Evolutionary conservation across 1,284 basidiomycete species (phyloP), one percentile per base, ranked within the genome.

Genomic region (Wallemia hederae): DNA sequence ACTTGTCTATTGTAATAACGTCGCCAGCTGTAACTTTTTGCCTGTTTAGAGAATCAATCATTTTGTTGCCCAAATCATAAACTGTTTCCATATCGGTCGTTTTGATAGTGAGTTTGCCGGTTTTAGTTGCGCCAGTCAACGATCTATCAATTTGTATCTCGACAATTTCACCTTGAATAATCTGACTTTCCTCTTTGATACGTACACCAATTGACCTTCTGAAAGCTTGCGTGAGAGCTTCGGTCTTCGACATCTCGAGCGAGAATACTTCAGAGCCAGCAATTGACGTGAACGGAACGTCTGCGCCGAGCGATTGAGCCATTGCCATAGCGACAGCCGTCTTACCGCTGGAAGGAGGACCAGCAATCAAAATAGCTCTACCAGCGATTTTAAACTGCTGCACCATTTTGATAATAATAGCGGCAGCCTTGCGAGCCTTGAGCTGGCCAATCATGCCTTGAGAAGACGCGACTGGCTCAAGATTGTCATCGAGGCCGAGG

Each of bases 51-150:
- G 90, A 82, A 67, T 98, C 92, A 63, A 98, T 97, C 94, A 98
- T 98, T 77, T 98, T 98, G 62, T 83, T 90, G 9, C 94, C 94
- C 22, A 98, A 78, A 72, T 98, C 94, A 70, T 98, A 98, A 55
- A 98, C 87, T 17, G 92, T 98, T 74, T 98, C 92, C 92, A 98
- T 98, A 71, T 98, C 92, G 2, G 91, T 97, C 11, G 90, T 96
- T 73, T 98, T 98, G 68, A 98, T 85, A 0, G 92, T 97, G 62
- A 98, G 73, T 70, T 96, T 92, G 5, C 94, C 92, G 0, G 92
- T 97, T 74, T 97, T 98, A 17, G 91, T 96, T 0, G 91, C 89
- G 28, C 94, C 94, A 57, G 92, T 97, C 60, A 98, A 74, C 72
- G 88, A 92, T 58, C 92, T 78, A 75, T 98, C 91, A 66, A 98